Evolutionary conservation across 306 rosid species (phyloP).

Genomic region (Vigna angularis): DNA sequence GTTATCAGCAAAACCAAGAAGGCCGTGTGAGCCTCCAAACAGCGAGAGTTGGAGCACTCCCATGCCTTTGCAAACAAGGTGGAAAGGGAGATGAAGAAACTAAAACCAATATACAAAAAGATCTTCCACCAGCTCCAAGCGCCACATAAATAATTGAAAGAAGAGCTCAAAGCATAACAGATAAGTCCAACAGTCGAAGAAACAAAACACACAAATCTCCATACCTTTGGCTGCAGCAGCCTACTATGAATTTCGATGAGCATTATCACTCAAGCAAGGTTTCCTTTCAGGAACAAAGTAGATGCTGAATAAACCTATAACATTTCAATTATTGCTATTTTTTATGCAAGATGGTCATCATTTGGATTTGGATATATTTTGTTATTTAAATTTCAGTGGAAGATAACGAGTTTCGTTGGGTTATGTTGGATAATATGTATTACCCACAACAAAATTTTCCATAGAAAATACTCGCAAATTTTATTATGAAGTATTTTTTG

Average conservation of each 20-base stretch:
- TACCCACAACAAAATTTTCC: too few species aligned
- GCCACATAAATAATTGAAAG: conserved; percentile 20
- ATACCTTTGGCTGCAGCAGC: not conserved
- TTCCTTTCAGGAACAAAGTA: not conserved
- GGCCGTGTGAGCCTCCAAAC: not conserved
- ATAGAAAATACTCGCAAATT: too few species aligned
- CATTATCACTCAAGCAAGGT: not conserved
- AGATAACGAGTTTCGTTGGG: too few species aligned
- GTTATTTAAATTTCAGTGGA: too few species aligned
- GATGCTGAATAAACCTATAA: too few species aligned
- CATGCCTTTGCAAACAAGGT: not conserved
- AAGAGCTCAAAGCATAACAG: conserved; percentile 17
- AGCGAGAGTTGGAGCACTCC: not conserved
- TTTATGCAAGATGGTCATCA: too few species aligned
- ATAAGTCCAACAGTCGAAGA: conserved; percentile 8
- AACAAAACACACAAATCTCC: conserved; percentile 10
- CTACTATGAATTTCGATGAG: not conserved
- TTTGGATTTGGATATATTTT: too few species aligned
- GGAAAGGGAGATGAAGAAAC: not conserved
- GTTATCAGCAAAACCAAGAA: not conserved
- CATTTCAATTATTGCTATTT: too few species aligned
- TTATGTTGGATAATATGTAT: too few species aligned
- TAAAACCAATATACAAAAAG: not conserved
- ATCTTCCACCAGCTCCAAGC: conserved; percentile 3
- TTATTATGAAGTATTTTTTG: too few species aligned